Conservation (phyloP, 495 filamentous ascomycete species). For the Aspergillus indologenus region DNA sequence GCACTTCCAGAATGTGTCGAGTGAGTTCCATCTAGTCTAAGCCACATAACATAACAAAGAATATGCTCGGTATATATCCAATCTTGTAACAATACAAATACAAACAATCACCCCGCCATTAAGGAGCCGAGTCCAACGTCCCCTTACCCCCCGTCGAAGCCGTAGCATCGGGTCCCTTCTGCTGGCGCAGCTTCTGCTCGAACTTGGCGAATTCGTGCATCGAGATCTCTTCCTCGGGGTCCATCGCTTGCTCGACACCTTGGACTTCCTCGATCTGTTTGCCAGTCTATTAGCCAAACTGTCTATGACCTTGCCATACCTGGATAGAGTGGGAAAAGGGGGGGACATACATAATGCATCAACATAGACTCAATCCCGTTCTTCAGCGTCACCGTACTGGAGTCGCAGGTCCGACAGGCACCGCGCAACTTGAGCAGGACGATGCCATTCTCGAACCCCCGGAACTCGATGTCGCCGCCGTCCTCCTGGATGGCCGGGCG, state of each 20-base stretch:
- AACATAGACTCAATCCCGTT: conserved; percentile 98
- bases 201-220: conserved; percentile 91
- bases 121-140: conserved; percentile 58
- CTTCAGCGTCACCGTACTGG: conserved; percentile 89
- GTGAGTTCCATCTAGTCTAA: not conserved
- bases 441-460: conserved; percentile 81
- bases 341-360: conserved; percentile 68
- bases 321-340: not conserved
- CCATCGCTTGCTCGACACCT: conserved; percentile 85
- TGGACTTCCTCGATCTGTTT: conserved; percentile 90
- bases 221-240: conserved; percentile 88
- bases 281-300: not conserved
- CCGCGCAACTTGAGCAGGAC: conserved; percentile 86
- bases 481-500: conserved; percentile 95
- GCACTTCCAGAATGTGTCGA: too few relatives aligned
- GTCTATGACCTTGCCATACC: conserved; percentile 41
- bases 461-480: conserved; percentile 92
- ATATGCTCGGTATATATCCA: conserved; percentile 1
- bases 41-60: conserved; percentile 3
- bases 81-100: conserved; percentile 3
- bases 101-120: conserved; percentile 8
- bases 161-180: conserved; percentile 59
- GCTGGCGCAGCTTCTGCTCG: conserved; percentile 84
- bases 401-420: conserved; percentile 93
- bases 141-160: conserved; percentile 64